Evolutionary conservation across 1,284 basidiomycete species (phyloP).

Genomic region (Microbotryum lychnidis-dioicae): DNA sequence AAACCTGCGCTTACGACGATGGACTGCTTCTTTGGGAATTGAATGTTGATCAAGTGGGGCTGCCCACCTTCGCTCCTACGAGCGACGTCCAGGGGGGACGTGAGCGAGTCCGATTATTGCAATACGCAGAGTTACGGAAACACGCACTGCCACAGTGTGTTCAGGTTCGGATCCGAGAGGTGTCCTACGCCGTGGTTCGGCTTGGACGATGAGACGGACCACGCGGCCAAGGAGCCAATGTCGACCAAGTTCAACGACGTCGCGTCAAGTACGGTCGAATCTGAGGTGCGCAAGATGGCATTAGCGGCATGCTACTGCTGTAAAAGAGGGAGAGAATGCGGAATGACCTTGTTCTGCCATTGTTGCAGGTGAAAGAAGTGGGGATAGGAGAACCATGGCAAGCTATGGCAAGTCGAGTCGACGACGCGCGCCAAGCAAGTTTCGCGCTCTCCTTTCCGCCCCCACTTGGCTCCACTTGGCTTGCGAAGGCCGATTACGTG

Average conservation of each 20-base stretch:
- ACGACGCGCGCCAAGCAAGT: no score
- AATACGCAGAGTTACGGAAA: neutral
- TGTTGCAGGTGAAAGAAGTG: no score
- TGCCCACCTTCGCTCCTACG: constrained; percentile 90
- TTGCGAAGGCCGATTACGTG: no score
- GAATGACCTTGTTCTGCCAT: no score
- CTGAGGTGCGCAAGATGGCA: no score
- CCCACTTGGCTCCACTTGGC: no score
- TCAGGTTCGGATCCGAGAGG: constrained; percentile 74
- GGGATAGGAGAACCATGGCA: no score
- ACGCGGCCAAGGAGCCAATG: constrained; percentile 74
- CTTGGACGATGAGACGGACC: constrained; percentile 96
- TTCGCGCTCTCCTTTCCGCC: no score
- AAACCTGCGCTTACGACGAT: constrained; percentile 57
- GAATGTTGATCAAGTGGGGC: constrained; percentile 89
- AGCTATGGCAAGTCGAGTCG: no score
- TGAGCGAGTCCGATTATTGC: neutral
- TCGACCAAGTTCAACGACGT: constrained; percentile 47
- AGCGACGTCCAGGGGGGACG: neutral
- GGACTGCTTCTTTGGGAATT: constrained; percentile 82
- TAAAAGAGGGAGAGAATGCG: no score
- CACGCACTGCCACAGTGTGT: constrained; percentile 96
- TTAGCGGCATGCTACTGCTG: no score
- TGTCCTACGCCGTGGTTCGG: constrained; percentile 93
- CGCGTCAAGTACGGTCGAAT: no score